Evolutionary conservation across 441 rosid species (phyloP), one percentile per base, ranked within the genome.

Genomic region (Corymbia citriodora): DNA sequence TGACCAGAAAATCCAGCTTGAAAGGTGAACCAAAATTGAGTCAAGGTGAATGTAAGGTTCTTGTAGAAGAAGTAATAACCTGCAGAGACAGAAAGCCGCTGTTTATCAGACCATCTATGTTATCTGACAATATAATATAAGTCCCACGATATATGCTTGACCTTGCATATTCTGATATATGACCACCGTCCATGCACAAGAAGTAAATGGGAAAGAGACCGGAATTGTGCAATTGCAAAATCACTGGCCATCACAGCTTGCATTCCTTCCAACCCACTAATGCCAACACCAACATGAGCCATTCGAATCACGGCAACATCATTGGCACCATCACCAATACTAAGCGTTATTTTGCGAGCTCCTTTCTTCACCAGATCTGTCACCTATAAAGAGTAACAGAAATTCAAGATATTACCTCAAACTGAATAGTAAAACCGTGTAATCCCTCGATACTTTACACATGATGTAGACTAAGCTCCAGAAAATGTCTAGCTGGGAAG

Each of bases 21-120:
- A 91, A 98, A 97, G 94, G 99, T 98, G 96, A 98, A 98, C 99
- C 99, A 98, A 96, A 98, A 96, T 91, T 97, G 99, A 89, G 99
- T 97, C 95, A 98, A 85, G 87, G 99, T 98, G 93, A 98, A 97
- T 3, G 99, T 96, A 90, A 98, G 99, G 92, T 98, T 98, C 97
- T 98, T 98, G 96, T 98, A 98, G 94, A 98, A 98, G 95, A 98
- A 98, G 95, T 98, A 98, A 45, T 96, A 87, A 98, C 99, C 99
- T 98, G 99, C 95, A 93, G 93, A 68, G 68, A 89, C 81, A 65
- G 87, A 89, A 93, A 90, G 7, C 21, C 2, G 74, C 40, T 16
- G 74, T 17, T 31, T n/a, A 65, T 89, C 72, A 81, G 54, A 50
- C 88, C 88, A 63, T 53, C 89, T 54, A 87, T 87, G 65, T 85